Evolutionary conservation across 106 monocot species (phyloP), one percentile per base, ranked within the genome.

Genomic region (Xerophyta viscosa): DNA sequence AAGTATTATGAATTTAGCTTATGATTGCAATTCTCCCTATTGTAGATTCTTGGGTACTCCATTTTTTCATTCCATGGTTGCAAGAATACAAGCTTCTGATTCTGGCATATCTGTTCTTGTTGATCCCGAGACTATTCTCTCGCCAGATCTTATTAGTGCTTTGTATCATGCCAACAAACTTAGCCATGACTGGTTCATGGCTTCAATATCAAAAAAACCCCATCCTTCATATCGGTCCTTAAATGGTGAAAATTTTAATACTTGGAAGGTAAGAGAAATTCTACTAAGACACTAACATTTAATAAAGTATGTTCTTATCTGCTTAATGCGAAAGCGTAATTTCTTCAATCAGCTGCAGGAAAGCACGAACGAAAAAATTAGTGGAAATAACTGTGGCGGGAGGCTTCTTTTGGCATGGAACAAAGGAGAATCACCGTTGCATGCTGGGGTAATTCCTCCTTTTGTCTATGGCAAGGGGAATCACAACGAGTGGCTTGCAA

Each of bases 31-130:
- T 13, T 45, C 19, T 33, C 48, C 44, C 50, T 58, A 18, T 58
- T 73, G 46, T 73, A 98, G 90, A 61, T 98, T 98, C 60, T 20
- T 71, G 41, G 98, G 90, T 19, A 83, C 77, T 26, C 98, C 98
- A 50, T 82, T 86, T 55, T 98, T 98, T 61, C 85, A 86, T 65
- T 89, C 79, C 54, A 80, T 98, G 82, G 50, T 98, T 61, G 66
- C 82, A 27, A 85, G 86, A 56, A 46, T 73, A 20, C 98, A 83
- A 48, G 63, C 62, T 74, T 53, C 70, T 62, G 20, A 18, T 47
- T 74, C 90, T 48, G 79, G 71, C 22, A 80, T 98, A 60, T 86
- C 78, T 56, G 48, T 98, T 58, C 62, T 90, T 48, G 51, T 83
- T 50, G 86, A 90, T 69, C 66, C 98, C 37, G 98, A 86, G 59